Evolutionary conservation across 192 early-diverging fungal species (phyloP), one percentile per base, ranked within the genome.

Genomic region (Kappamyces sp.): DNA sequence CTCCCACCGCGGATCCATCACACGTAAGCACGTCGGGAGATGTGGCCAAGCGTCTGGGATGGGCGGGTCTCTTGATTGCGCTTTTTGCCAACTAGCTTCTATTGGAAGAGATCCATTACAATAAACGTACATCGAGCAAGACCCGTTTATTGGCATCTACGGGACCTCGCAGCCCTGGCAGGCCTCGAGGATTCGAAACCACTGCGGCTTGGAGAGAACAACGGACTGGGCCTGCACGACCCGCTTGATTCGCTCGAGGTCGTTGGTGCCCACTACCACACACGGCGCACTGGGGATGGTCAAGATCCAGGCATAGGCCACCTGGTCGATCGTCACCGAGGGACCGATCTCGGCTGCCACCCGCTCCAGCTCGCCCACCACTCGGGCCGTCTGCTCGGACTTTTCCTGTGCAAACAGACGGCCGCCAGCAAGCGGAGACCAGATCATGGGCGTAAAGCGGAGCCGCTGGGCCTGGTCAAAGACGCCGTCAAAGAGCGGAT

Each of bases 241-340:
- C n/a, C 6, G 7, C 23, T 66, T 59, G 13, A 74, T 40, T 12
- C 72, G 62, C 33, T 71, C 63, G 33, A 72, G 6, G n/a, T 65
- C 66, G 47, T 61, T 62, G 9, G 72, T 75, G 13, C 72, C 72
- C 41, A 74, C 46, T 10, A 74, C 67, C 13, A 65, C 55, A 33
- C 49, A 5, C 9, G 67, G 67, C 23, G 58, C 40, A 10, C 69
- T 55, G 6, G 73, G 73, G 55, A 75, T 72, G 33, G 40, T 4
- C 48, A 74, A 58, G 13, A 75, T 34, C 66, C 71, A 74, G 10
- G 73, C 66, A 49, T 75, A 75, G 7, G 73, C 72, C 9, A 75
- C 52, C 37, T 75, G 72, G 42, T 74, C 71, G 12, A 74, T 51
- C 10, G 66, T 71, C 13, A 61, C 58, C 10, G 47, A 46, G 32